These are phyloP conservation scores for Nyssa sinensis DNA, from an alignment of 148 eudicot species.

Conservation along the genomic window DNA sequence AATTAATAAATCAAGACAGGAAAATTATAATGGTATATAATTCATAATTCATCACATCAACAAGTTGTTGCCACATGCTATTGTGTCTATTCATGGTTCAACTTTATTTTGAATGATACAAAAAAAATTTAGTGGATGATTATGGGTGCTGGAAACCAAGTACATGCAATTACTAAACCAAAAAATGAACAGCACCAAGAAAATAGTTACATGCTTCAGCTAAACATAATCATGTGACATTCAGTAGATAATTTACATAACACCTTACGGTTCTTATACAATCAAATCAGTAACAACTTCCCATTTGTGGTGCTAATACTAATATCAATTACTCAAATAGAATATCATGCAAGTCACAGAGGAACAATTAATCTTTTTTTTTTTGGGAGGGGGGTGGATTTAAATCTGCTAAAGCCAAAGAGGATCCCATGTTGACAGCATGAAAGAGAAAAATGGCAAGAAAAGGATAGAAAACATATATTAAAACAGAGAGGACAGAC, in stretches of 20 bases:
- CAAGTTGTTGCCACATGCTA: not conserved
- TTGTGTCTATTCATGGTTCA: not conserved
- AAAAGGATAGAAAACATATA: not conserved
- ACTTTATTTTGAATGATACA: not conserved
- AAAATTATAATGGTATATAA: slow-evolving; percentile 1
- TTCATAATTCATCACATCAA: not conserved
- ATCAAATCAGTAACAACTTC: too few relatives aligned
- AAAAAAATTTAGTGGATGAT: not conserved
- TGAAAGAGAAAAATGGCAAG: not conserved
- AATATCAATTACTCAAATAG: too few relatives aligned
- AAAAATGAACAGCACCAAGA: not conserved
- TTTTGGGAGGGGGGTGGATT: too few relatives aligned
- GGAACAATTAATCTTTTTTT: too few relatives aligned
- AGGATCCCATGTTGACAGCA: not conserved
- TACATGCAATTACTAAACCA: not conserved
- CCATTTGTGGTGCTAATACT: too few relatives aligned
- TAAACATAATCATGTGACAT: too few relatives aligned
- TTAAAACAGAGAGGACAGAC: not conserved
- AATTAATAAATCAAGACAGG: not conserved
- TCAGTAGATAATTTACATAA: too few relatives aligned
- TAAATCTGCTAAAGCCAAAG: not conserved
- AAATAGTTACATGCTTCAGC: too few relatives aligned
- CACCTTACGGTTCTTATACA: too few relatives aligned
- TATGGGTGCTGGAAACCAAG: not conserved
- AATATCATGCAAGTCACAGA: too few relatives aligned